Conservation (phyloP, 441 rosid genomes). For the Populus hybrid region DNA sequence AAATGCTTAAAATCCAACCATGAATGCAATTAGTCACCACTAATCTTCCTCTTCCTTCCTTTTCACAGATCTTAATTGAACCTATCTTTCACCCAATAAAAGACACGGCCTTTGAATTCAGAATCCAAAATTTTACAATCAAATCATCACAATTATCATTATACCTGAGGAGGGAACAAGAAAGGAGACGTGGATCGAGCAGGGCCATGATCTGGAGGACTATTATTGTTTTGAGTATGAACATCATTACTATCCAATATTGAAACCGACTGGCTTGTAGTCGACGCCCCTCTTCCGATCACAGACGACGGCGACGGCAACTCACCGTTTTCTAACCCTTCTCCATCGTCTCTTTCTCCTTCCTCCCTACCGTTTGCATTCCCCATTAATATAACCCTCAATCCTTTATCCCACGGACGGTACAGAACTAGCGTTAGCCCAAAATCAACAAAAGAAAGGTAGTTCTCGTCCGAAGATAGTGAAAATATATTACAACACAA, state of each 20-base stretch:
- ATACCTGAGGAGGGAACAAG: slow-evolving; percentile 72
- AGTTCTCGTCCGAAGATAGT: background rate
- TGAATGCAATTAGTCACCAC: background rate
- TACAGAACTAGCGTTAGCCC: background rate
- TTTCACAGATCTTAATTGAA: background rate
- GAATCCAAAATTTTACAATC: background rate
- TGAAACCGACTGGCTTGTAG: slow-evolving; percentile 1
- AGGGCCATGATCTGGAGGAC: slow-evolving; percentile 52
- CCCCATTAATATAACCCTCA: slow-evolving; percentile 41
- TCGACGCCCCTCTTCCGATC: slow-evolving; percentile 19
- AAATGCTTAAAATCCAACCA: background rate
- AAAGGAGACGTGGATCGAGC: slow-evolving; percentile 58
- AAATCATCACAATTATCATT: background rate
- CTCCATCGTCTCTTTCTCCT: slow-evolving; percentile 26
- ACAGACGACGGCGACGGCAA: background rate
- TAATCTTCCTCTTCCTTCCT: background rate
- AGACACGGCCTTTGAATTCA: background rate
- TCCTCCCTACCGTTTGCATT: slow-evolving; percentile 56
- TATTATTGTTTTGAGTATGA: slow-evolving; percentile 6
- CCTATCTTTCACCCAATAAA: background rate
- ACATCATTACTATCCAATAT: background rate
- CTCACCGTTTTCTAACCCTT: slow-evolving; percentile 38
- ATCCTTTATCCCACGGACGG: background rate
- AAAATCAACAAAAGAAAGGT: background rate
- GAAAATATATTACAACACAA: background rate